These are phyloP conservation scores for Stemphylium beticola DNA, from an alignment of 2,329 filamentous ascomycete species.

Conservation along the genomic window DNA sequence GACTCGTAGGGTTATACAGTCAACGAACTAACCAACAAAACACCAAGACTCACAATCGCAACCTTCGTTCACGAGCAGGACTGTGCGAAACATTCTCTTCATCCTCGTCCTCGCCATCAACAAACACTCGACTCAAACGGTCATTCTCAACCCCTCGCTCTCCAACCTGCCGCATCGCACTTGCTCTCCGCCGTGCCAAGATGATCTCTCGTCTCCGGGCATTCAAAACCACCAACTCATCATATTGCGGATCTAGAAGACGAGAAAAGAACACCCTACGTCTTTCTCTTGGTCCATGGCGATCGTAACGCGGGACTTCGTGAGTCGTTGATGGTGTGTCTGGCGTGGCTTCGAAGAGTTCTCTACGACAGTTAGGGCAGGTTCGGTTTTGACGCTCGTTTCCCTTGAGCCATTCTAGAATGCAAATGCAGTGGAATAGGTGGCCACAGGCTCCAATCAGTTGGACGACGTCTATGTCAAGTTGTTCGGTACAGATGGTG, in stretches of 20 bases:
- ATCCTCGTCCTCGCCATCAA: too few relatives aligned
- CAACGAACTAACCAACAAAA: too few relatives aligned
- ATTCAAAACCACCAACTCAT: neutral
- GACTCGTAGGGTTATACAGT: too few relatives aligned
- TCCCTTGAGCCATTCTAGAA: neutral
- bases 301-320: neutral
- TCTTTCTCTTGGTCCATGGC: neutral
- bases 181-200: too few relatives aligned
- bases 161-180: too few relatives aligned
- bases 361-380: conserved; percentile 4
- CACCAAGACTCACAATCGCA: too few relatives aligned
- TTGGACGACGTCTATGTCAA: neutral
- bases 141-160: too few relatives aligned
- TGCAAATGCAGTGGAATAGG: conserved; percentile 3
- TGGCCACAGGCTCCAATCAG: conserved; percentile 2
- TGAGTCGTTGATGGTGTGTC: neutral
- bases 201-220: too few relatives aligned
- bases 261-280: neutral
- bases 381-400: neutral
- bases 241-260: neutral
- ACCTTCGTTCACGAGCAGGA: too few relatives aligned
- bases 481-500: neutral
- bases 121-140: too few relatives aligned
- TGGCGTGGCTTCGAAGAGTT: neutral
- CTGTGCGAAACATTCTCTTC: too few relatives aligned